Conservation (phyloP, 2,329 filamentous ascomycete genomes). For the Xylaria sp. region DNA sequence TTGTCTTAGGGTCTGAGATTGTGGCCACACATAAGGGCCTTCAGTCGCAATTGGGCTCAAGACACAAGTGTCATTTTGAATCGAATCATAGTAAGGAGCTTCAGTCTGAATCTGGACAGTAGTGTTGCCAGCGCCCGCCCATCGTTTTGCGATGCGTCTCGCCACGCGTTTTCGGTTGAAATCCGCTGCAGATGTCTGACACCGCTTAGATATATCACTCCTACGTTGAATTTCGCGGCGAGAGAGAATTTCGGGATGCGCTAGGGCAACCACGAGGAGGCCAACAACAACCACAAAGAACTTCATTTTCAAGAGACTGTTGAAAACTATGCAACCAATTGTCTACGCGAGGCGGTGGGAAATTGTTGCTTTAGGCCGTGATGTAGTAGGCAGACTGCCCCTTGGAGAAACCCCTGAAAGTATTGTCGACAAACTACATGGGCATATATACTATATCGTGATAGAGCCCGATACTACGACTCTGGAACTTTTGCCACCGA, state of each 20-base stretch:
- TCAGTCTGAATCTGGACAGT: conserved; percentile 34
- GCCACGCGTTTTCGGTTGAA: conserved; percentile 42
- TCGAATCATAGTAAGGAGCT: conserved; percentile 37
- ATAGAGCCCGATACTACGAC: neutral
- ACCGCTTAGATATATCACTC: conserved; percentile 42
- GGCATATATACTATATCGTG: neutral
- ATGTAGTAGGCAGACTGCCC: neutral
- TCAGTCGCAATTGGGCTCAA: conserved; percentile 35
- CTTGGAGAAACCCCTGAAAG: neutral
- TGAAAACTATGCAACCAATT: neutral
- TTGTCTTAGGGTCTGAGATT: conserved; percentile 45
- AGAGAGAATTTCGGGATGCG: conserved; percentile 37
- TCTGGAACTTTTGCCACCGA: neutral
- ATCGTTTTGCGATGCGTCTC: conserved; percentile 30
- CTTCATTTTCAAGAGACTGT: conserved; percentile 40
- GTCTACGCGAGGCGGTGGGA: neutral
- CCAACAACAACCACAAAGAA: conserved; percentile 37
- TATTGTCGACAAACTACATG: neutral
- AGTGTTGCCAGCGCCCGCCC: conserved; percentile 12
- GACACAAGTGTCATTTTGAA: conserved; percentile 42
- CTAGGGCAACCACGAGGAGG: conserved; percentile 34
- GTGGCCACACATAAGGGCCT: conserved; percentile 41
- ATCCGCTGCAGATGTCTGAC: conserved; percentile 37
- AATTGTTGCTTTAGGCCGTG: neutral
- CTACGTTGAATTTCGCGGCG: conserved; percentile 38